phyloP scores from a whole-genome alignment of 2,329 filamentous ascomycete species.

The Arthrobotrys conoides region DNA sequence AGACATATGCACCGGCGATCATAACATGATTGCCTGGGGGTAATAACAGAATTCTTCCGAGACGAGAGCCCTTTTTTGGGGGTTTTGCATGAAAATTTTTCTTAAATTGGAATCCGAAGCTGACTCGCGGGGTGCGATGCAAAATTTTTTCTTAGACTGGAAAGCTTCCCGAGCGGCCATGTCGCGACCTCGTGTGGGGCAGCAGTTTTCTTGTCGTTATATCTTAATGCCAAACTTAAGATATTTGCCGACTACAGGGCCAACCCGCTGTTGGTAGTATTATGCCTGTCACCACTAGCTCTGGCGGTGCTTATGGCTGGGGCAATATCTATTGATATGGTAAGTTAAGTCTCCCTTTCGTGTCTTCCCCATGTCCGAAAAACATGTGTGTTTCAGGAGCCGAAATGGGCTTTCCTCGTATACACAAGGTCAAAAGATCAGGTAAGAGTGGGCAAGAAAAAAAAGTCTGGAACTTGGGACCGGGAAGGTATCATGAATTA shows the following conservation, averaged over 20 bases:
- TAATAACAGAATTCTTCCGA: constrained; percentile 49
- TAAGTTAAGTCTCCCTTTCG: constrained; percentile 42
- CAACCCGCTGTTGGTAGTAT: constrained; percentile 32
- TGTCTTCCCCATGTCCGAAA: constrained; percentile 43
- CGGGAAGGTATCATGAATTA: constrained; percentile 21
- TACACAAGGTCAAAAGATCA: constrained; percentile 8
- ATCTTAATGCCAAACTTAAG: constrained; percentile 44
- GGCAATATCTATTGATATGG: constrained; percentile 45
- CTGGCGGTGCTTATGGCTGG: constrained; percentile 38
- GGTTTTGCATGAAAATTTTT: constrained; percentile 29
- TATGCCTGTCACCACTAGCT: constrained; percentile 32
- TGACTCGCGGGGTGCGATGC: constrained; percentile 28
- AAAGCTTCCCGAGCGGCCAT: constrained; percentile 52
- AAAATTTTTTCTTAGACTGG: constrained; percentile 35
- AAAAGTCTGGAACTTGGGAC: constrained; percentile 14
- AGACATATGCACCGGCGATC: constrained; percentile 55
- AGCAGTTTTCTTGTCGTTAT: constrained; percentile 40
- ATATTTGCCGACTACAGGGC: constrained; percentile 45
- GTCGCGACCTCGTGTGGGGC: constrained; percentile 42
- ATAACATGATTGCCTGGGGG: constrained; percentile 42
- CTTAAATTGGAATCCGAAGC: constrained; percentile 26
- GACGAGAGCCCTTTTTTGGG: constrained; percentile 26
- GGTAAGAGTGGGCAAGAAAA: neutral
- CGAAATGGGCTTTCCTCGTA: constrained; percentile 46
- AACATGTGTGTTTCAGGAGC: constrained; percentile 45